Evolutionary conservation across 2,329 filamentous ascomycete species (phyloP).

Genomic region (Geoglossum cookeanum): DNA sequence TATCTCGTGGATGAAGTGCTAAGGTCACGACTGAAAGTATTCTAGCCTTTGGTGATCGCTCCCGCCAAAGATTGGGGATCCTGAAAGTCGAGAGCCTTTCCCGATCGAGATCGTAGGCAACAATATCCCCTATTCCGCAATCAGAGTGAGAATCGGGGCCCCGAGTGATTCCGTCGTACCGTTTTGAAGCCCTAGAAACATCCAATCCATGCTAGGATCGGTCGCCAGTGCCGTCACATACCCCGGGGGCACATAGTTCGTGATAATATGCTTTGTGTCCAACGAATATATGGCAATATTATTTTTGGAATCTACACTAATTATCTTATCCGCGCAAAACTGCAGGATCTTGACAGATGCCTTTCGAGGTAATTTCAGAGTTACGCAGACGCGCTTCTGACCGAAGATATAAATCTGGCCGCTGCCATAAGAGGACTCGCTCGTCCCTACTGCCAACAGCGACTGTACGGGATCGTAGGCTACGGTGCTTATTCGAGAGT

Average conservation of each 20-base stretch:
- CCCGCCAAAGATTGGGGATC: conserved; percentile 73
- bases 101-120: conserved; percentile 85
- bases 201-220: conserved; percentile 87
- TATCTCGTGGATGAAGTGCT: conserved; percentile 75
- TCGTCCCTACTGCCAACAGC: conserved; percentile 78
- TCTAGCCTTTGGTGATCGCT: conserved; percentile 47
- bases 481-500: conserved; percentile 47
- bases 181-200: conserved; percentile 61
- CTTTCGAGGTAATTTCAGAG: conserved; percentile 49
- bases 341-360: conserved; percentile 60
- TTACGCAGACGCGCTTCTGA: conserved; percentile 58
- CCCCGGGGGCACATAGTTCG: conserved; percentile 57
- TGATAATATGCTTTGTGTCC: conserved; percentile 44
- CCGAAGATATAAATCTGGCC: conserved; percentile 85
- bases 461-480: conserved; percentile 91
- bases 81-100: conserved; percentile 57
- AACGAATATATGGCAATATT: conserved; percentile 74
- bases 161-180: conserved; percentile 22
- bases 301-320: conserved; percentile 71
- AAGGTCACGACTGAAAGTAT: conserved; percentile 52
- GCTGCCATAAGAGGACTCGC: conserved; percentile 64
- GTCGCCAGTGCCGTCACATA: conserved; percentile 55
- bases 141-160: neutral
- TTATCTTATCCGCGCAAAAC: conserved; percentile 69
- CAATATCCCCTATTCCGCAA: conserved; percentile 44